Evolutionary conservation across 345 rosid species (phyloP).

Genomic region (Microthlaspi erraticum): DNA sequence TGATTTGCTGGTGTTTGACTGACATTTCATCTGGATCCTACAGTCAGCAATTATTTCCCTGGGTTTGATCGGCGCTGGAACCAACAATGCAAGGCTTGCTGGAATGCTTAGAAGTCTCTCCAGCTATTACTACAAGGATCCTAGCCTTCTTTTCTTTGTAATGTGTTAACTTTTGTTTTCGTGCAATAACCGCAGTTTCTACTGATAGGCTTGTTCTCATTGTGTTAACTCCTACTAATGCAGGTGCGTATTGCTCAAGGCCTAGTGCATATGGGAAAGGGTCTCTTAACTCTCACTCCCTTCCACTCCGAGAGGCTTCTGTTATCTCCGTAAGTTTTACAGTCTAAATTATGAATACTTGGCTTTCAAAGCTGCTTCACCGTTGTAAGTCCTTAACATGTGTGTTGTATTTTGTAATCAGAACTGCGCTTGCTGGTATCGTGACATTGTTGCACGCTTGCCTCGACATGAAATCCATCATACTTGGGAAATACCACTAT

Average conservation of each 20-base stretch:
- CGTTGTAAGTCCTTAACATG: conserved; percentile 1
- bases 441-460: conserved; percentile 81
- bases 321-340: conserved; percentile 78
- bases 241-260: conserved; percentile 99
- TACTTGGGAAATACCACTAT: conserved; percentile 87
- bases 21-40: conserved; percentile 39
- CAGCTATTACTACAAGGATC: conserved; percentile 92
- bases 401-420: conserved; percentile 36
- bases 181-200: conserved; percentile 22
- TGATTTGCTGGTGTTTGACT: background rate
- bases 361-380: conserved; percentile 3
- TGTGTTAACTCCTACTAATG: conserved; percentile 19
- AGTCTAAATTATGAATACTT: background rate
- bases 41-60: conserved; percentile 91
- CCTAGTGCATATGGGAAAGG: conserved; percentile 92
- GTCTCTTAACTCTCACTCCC: conserved; percentile 86
- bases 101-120: conserved; percentile 98
- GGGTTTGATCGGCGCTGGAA: conserved; percentile 97
- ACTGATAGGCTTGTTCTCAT: conserved; percentile 26
- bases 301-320: conserved; percentile 92
- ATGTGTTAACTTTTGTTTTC: conserved; percentile 36
- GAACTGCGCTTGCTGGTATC: conserved; percentile 93
- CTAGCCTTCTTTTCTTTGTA: conserved; percentile 91
- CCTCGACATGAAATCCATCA: conserved; percentile 83
- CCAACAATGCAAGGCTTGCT: conserved; percentile 94